Evolutionary conservation across 2,329 filamentous ascomycete species (phyloP), one percentile per base, ranked within the genome.

Genomic region (Hypocrella siamensis): DNA sequence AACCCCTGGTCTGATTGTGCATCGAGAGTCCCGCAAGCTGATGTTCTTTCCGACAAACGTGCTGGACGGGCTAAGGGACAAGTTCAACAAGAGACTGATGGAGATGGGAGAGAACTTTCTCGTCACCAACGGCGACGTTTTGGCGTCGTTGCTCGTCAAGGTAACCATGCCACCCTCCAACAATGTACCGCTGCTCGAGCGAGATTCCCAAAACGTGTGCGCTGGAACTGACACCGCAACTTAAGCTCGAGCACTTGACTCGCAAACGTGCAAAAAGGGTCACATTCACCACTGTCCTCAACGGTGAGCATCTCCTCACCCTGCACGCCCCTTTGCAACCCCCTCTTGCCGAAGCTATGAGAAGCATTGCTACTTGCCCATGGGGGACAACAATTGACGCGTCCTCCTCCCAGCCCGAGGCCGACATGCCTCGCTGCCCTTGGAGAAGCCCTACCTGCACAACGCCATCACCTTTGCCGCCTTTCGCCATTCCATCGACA

Each of bases 361-460:
- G n/a, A n/a, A n/a, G n/a, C n/a, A n/a, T n/a, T n/a, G n/a, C n/a
- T n/a, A n/a, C n/a, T n/a, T 15, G 15, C 15, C 19, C 14, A 26
- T 15, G n/a, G 18, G 8, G 5, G 6, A 31, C 2, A 31, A 5
- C 12, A 26, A 21, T 27, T 35, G 18, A 27, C 11, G 22, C 24
- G 14, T 28, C 28, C 4, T 22, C 8, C 8, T n/a, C 26, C 27
- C 17, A 38, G 42, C 33, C 11, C 42, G 42, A 10, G 41, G 37
- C 11, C 30, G 35, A 5, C 40, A 40, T 19, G 28, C 36, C 3
- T 25, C 30, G 14, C 36, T 42, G 8, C 38, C 38, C 11, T 16
- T 17, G 11, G 33, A 17, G 11, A 19, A 28, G 5, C 35, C 24
- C 11, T 44, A 42, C 28, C 39, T 44, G 4, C 41, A 43, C 34